A percentile compares a stretch with the other conserved stretches of the same genome.
Conservation (phyloP, 768 basidiomycete genomes). For the Mycena pura region DNA sequence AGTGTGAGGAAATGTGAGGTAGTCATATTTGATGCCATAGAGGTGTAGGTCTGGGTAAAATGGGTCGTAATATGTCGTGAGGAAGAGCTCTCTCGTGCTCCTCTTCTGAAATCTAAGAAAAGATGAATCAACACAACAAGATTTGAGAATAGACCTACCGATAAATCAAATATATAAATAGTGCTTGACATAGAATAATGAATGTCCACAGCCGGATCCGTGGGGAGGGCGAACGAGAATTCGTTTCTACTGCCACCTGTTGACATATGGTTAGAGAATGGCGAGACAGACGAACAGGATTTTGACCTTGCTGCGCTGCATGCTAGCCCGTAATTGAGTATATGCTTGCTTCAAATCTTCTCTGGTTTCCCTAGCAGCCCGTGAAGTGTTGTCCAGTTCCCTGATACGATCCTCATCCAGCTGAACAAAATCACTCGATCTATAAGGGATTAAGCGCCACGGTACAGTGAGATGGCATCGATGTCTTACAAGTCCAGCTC, state of each 20-base stretch:
- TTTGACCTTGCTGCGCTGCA: conserved; percentile 47
- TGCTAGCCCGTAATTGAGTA: conserved; percentile 44
- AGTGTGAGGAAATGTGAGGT: conserved; percentile 41
- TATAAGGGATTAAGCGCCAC: conserved; percentile 27
- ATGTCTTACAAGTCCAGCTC: conserved; percentile 62
- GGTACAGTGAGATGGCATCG: conserved; percentile 19
- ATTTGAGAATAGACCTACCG: conserved; percentile 5
- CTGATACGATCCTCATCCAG: conserved; percentile 53
- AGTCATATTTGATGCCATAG: conserved; percentile 50
- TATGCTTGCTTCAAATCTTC: conserved; percentile 46
- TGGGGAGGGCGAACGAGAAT: conserved; percentile 3
- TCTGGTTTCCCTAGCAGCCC: conserved; percentile 57
- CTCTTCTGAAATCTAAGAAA: conserved; percentile 50
- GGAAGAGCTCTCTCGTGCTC: conserved; percentile 62
- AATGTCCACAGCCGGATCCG: conserved; percentile 21
- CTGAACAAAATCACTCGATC: conserved; percentile 44
- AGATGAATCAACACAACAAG: conserved; percentile 12
- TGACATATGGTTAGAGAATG: neutral
- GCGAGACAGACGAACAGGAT: neutral
- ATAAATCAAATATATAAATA: conserved; percentile 19
- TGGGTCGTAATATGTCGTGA: conserved; percentile 81
- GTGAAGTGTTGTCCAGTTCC: conserved; percentile 61
- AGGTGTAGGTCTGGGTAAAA: conserved; percentile 76
- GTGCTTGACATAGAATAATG: conserved; percentile 20
- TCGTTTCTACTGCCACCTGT: neutral